These are phyloP conservation scores for Sphaerulina vaccinii DNA, from an alignment of 2,329 filamentous ascomycete genomes.

Conservation along the genomic window DNA sequence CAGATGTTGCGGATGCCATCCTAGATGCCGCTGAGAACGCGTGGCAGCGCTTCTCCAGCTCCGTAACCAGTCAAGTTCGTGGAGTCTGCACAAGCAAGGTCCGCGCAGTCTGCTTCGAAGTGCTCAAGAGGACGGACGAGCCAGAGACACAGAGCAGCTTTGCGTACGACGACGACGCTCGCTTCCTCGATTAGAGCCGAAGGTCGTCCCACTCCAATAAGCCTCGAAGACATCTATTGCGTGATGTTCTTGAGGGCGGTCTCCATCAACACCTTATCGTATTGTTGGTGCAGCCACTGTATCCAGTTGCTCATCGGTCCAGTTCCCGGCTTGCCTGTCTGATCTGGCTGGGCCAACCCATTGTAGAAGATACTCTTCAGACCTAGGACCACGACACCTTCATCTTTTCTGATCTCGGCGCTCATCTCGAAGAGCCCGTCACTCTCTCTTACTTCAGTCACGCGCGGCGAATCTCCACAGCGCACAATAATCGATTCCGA, in stretches of 20 bases:
- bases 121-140: slow-evolving; percentile 31
- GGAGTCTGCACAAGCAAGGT: slow-evolving; percentile 26
- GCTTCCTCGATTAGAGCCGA: slow-evolving; percentile 35
- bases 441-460: slow-evolving; percentile 54
- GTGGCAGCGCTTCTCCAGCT: slow-evolving; percentile 19
- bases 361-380: slow-evolving; percentile 66
- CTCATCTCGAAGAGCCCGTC: slow-evolving; percentile 68
- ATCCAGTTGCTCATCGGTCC: slow-evolving; percentile 49
- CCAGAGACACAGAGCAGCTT: slow-evolving; percentile 17
- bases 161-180: slow-evolving; percentile 32
- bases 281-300: slow-evolving; percentile 54
- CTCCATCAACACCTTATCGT: slow-evolving; percentile 59
- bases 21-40: slow-evolving; percentile 21
- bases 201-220: not conserved
- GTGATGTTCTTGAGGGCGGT: slow-evolving; percentile 46
- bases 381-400: slow-evolving; percentile 61
- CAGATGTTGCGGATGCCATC: slow-evolving; percentile 21
- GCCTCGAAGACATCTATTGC: slow-evolving; percentile 8
- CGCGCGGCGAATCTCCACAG: slow-evolving; percentile 64
- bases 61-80: slow-evolving; percentile 17
- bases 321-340: slow-evolving; percentile 38
- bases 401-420: slow-evolving; percentile 58
- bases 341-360: slow-evolving; percentile 42
- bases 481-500: slow-evolving; percentile 61
- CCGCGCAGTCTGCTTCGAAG: slow-evolving; percentile 31